phyloP scores from a whole-genome alignment of 495 filamentous ascomycete genomes.

The Hyaloscypha finlandica region DNA sequence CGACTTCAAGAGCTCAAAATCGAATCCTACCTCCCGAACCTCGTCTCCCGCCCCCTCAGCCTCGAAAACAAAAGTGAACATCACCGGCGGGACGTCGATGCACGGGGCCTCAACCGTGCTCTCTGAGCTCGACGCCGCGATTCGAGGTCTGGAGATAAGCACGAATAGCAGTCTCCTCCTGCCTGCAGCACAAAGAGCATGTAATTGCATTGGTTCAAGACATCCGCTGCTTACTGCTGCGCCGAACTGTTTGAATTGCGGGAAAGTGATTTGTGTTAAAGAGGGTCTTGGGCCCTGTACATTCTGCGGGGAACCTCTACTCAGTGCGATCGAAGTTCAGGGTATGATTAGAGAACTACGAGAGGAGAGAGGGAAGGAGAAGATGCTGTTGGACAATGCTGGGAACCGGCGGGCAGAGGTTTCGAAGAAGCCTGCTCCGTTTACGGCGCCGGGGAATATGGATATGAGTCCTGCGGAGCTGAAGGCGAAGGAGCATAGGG shows the following conservation, averaged over 20 bases:
- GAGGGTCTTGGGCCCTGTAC: constrained; percentile 95
- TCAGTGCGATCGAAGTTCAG: constrained; percentile 71
- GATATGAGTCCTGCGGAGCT: constrained; percentile 45
- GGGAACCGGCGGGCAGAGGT: constrained; percentile 66
- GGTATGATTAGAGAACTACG: constrained; percentile 84
- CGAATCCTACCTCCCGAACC: constrained; percentile 60
- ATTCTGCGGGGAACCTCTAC: constrained; percentile 76
- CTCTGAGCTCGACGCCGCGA: constrained; percentile 84
- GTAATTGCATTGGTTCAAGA: constrained; percentile 80
- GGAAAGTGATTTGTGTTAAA: constrained; percentile 95
- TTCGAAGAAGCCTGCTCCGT: constrained; percentile 44
- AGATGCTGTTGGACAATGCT: constrained; percentile 75
- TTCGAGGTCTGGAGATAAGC: constrained; percentile 84
- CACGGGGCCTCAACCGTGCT: constrained; percentile 74
- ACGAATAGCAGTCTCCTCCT: constrained; percentile 57
- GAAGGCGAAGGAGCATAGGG: constrained; percentile 74
- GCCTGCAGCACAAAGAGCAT: constrained; percentile 58
- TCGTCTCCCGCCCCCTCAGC: constrained; percentile 44
- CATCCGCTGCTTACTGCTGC: constrained; percentile 85
- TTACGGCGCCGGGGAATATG: constrained; percentile 38
- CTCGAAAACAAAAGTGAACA: constrained; percentile 58
- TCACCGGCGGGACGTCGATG: constrained; percentile 74
- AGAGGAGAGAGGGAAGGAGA: constrained; percentile 83
- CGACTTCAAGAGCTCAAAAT: constrained; percentile 62
- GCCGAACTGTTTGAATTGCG: constrained; percentile 90